These are phyloP conservation scores for Penicillium sp. DNA, from an alignment of 2,329 filamentous ascomycete genomes.

Conservation along the genomic window DNA sequence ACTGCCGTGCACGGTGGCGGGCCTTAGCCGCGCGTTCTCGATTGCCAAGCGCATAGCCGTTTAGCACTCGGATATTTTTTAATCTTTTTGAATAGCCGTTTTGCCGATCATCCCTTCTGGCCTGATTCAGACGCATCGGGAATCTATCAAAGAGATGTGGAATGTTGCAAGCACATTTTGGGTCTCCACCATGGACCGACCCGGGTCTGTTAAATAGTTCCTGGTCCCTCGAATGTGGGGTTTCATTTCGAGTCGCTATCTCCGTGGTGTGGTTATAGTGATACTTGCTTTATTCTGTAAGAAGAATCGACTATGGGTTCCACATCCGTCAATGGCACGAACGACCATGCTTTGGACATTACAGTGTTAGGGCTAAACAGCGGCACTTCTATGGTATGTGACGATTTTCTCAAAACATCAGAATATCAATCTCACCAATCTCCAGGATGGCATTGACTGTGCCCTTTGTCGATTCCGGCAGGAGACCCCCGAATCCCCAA, in stretches of 20 bases:
- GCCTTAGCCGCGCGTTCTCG: too few relatives aligned
- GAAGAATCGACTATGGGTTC: constrained; percentile 10
- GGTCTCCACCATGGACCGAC: constrained; percentile 3
- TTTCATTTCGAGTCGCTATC: not conserved
- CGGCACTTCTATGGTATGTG: constrained; percentile 49
- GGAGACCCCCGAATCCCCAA: constrained; percentile 48
- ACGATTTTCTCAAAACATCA: not conserved
- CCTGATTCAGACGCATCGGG: not conserved
- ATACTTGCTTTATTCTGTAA: not conserved
- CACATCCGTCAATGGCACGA: constrained; percentile 11
- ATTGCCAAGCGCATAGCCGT: constrained; percentile 23
- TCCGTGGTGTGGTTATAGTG: not conserved
- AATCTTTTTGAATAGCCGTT: constrained; percentile 14
- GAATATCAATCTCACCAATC: not conserved
- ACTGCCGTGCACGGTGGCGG: too few relatives aligned
- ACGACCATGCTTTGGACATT: constrained; percentile 44
- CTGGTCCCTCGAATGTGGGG: not conserved
- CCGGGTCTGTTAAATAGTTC: constrained; percentile 5
- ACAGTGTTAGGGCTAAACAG: constrained; percentile 55
- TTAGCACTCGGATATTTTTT: constrained; percentile 4
- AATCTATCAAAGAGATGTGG: not conserved
- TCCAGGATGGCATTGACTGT: constrained; percentile 54
- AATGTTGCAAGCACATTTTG: not conserved
- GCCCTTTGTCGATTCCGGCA: constrained; percentile 57
- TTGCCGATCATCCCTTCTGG: constrained; percentile 16